Evolutionary conservation across 305 asterid genomes (phyloP), one percentile per base, ranked within the genome.

Genomic region (Ruellia speciosa): DNA sequence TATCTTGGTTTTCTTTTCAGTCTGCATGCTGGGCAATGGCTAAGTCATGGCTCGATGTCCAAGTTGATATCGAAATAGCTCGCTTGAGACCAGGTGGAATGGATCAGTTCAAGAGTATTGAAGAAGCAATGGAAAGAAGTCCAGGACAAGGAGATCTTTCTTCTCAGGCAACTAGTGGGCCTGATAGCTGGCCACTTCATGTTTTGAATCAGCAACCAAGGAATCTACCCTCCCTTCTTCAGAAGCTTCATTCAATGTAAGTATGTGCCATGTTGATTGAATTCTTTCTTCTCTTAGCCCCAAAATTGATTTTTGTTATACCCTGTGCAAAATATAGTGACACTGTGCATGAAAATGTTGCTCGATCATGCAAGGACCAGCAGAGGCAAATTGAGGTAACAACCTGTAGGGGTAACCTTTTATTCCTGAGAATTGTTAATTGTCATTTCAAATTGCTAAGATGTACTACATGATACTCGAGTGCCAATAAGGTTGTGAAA

Each of bases 21-120:
- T 88, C 96, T 68, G 99, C 99, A 57, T 93, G 99, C 79, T 93
- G 99, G 99, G 97, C 99, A 68, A 75, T 93, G 94, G 92, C 97
- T 70, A 93, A 84, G 60, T 84, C 99, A 61, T 93, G 99, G 99
- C 95, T 93, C 66, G 90, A 82, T 65, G 86, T 75, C 76, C 99
- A 79, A 75, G 97, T 88, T 77, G 99, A 88, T 73, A 70, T 81
- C 63, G 83, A 75, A 73, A 64, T 93, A 61, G 76, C 83, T 52
- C 77, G 80, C 63, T 54, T 62, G 39, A 82, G 82, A 63, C 89
- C 84, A 24, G 89, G 84, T 52, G 88, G 87, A 64, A 56, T 40
- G 18, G 82, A 82, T 56, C 84, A 71, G 64, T 69, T 77, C 66
- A 82, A 81, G 81, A 77, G 67, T 78, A 81, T 77, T 68, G 99